Base-by-base conservation (phyloP, 176 grass and related monocot species). In the Oryza glumipatula region DNA sequence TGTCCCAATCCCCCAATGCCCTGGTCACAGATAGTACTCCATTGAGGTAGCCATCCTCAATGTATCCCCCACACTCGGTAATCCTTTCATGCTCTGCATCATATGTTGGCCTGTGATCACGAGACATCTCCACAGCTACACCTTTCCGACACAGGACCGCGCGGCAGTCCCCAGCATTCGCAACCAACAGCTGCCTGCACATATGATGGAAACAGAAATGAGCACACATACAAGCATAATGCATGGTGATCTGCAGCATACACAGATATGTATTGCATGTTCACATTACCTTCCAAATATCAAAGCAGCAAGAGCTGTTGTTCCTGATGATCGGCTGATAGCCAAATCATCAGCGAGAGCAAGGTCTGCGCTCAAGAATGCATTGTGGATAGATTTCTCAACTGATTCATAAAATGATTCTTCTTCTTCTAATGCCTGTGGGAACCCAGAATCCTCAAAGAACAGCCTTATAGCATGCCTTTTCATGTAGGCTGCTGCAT, bases 401-500 rank as follows among this genome's bases (percentile, higher is more conserved):
- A 95, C 91, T 14, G 75, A 94, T 82, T 79, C 77, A 35, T 84
- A 65, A 80, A 90, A 94, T 58, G 72, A 12, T 7, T 86, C 47
- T 72, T 95, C 87, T n/a, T 80, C 88, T 63, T 89, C 47, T 23
- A 72, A 88, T 74, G 87, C 82, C 24, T 76, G 80, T 24, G 93
- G 91, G 67, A 98, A 98, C 12, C 79, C 84, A 65, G 64, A 77
- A 65, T 95, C 91, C 76, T 95, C 89, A 79, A 95, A 95, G 49
- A 98, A 86, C 49, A 95, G 69, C 67, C 81, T 89, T 32, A 90
- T 85, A 23, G 91, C 93, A 68, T 98, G 85, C 13, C 76, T 87
- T 73, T 95, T 98, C 86, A 98, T 94, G 86, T 89, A 98, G 12
- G 88, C 88, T 43, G 93, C 93, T 41, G 93, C 96, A 82, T 95